Evolutionary conservation across 2,329 filamentous ascomycete genomes (phyloP), one percentile per base, ranked within the genome.

Genomic region (Aspergillus ibericus): DNA sequence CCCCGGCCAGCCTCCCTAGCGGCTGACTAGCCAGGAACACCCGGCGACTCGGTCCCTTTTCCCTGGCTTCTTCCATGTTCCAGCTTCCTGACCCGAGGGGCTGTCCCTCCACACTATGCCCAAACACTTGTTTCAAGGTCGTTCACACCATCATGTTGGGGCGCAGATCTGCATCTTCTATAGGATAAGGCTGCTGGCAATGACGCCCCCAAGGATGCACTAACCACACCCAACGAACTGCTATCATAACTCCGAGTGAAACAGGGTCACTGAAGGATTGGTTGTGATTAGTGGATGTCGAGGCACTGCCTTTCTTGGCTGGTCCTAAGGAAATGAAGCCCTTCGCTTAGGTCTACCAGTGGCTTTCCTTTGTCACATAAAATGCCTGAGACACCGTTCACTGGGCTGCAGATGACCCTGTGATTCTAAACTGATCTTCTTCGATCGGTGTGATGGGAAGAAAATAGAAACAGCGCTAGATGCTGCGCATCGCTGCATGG

Each of bases 221-320:
- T 6, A 8, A 50, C 38, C 20, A 25, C 42, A 47, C 13, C 42
- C 6, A 44, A 57, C 58, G 58, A 56, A 60, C 49, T 58, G 36
- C 47, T 52, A 52, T 27, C 52, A 34, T 40, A 32, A 36, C 56
- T 57, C 56, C 48, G 56, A 53, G 59, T 48, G 56, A 61, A 56
- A 52, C 15, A 16, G 44, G 27, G 8, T 20, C 18, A 27, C 18
- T 46, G n/a, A 27, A 10, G 15, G 22, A 13, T 27, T 47, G 25
- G 20, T 9, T 10, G 51, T 22, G 10, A 3, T 34, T 25, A 25
- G 22, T 5, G 22, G 22, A 25, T 25, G 22, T 25, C 13, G 9
- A 49, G 53, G 49, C 57, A 62, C 63, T 59, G 63, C 61, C 59
- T 60, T 59, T 53, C 63, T 62, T 63, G 58, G 54, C 53, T 50